phyloP scores from a whole-genome alignment of 2,329 filamentous ascomycete species.

The Aspergillus texensis region DNA sequence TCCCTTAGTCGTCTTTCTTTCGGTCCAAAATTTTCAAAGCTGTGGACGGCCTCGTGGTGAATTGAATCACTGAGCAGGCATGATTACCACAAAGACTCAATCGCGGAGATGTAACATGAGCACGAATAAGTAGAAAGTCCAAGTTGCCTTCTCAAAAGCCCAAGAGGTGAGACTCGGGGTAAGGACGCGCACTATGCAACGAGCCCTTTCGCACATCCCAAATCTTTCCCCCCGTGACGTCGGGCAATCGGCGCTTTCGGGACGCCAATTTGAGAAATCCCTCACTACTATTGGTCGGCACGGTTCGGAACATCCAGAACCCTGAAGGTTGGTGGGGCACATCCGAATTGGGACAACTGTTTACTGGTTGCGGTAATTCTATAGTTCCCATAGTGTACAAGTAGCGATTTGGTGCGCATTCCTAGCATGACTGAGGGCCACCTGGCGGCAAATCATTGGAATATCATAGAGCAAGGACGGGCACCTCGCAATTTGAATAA shows the following conservation, averaged over 20 bases:
- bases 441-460: not conserved
- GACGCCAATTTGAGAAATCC: constrained; percentile 21
- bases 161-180: not conserved
- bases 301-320: constrained; percentile 22
- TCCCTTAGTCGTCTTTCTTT: constrained; percentile 15
- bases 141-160: not conserved
- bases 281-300: constrained; percentile 28
- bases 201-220: constrained; percentile 12
- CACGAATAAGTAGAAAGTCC: not conserved
- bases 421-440: not conserved
- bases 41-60: constrained; percentile 15
- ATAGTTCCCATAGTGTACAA: not conserved
- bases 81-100: constrained; percentile 19
- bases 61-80: constrained; percentile 17
- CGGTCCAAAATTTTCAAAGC: constrained; percentile 7
- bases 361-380: constrained; percentile 10
- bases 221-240: constrained; percentile 28
- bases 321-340: constrained; percentile 18
- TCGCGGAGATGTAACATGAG: constrained; percentile 7
- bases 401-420: not conserved
- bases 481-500: constrained; percentile 4
- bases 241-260: constrained; percentile 37
- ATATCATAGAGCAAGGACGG: not conserved
- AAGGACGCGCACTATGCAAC: not conserved
- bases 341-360: constrained; percentile 22